phyloP scores from a whole-genome alignment of 371 early-diverging fungal genomes.

The Mortierella sp. region DNA sequence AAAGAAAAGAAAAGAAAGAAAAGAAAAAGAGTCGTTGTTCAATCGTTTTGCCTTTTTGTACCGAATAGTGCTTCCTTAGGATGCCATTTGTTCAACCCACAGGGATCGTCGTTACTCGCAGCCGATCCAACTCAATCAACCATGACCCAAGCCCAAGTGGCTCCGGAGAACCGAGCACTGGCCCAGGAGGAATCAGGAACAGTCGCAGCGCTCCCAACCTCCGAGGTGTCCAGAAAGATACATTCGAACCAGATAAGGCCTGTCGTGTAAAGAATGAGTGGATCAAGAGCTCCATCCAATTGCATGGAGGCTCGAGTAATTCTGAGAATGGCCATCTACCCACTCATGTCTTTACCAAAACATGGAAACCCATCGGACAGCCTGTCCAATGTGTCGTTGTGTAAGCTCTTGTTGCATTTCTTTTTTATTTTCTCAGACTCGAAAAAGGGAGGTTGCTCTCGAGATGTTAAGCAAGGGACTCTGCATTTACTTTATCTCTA shows the following conservation, averaged over 20 bases:
- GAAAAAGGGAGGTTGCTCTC: neutral
- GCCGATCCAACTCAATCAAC: slow-evolving; percentile 4
- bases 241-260: slow-evolving; percentile 15
- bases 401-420: slow-evolving; percentile 11
- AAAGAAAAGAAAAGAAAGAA: neutral
- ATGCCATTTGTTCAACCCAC: slow-evolving; percentile 45
- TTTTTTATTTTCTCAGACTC: neutral
- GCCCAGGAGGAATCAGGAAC: neutral
- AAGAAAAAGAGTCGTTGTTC: neutral
- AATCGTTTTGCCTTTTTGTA: neutral
- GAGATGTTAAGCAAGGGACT: neutral
- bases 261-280: slow-evolving; percentile 33
- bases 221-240: neutral
- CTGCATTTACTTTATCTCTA: neutral
- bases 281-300: slow-evolving; percentile 18
- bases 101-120: slow-evolving; percentile 14
- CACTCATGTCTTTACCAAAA: slow-evolving; percentile 38
- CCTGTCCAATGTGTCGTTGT: slow-evolving; percentile 27
- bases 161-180: neutral
- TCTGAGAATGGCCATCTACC: too few species aligned
- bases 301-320: slow-evolving; percentile 12
- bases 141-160: neutral
- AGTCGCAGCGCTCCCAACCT: neutral
- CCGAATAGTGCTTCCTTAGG: neutral
- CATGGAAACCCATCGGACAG: slow-evolving; percentile 29